Percentiles rank a stretch among this genome's conserved stretches.
phyloP scores from a whole-genome alignment of 768 basidiomycete genomes.

The Boletus speciosus region DNA sequence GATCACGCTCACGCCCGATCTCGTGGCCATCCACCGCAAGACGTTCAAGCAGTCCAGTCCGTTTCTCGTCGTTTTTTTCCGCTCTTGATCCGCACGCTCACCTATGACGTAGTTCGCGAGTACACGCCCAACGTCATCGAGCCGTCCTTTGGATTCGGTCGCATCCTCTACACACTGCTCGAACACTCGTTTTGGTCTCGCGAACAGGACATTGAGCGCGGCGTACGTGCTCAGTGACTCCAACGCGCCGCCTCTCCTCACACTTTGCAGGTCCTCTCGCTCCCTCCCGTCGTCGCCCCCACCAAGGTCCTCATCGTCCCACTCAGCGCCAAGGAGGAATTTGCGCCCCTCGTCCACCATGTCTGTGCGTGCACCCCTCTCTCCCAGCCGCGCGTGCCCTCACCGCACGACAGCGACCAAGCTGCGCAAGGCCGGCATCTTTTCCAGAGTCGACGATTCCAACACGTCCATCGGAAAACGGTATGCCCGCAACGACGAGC shows the following conservation, averaged over 20 bases:
- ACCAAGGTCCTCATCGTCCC: slow-evolving; percentile 98
- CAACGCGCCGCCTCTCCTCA: slow-evolving; percentile 3
- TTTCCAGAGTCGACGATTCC: slow-evolving; percentile 94
- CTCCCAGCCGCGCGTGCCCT: neutral
- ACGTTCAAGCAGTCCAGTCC: slow-evolving; percentile 84
- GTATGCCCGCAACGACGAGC: slow-evolving; percentile 96
- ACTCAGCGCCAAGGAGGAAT: slow-evolving; percentile 79
- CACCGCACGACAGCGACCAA: slow-evolving; percentile 60
- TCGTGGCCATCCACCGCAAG: slow-evolving; percentile 76
- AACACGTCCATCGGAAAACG: slow-evolving; percentile 94
- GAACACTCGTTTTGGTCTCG: slow-evolving; percentile 97
- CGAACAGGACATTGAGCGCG: slow-evolving; percentile 87
- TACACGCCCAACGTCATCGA: slow-evolving; percentile 98
- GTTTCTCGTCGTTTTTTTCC: slow-evolving; percentile 25
- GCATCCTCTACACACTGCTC: slow-evolving; percentile 88
- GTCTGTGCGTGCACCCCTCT: slow-evolving; percentile 65
- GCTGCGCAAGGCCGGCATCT: slow-evolving; percentile 83
- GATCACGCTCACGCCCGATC: slow-evolving; percentile 68
- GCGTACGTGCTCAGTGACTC: slow-evolving; percentile 43
- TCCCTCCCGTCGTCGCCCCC: slow-evolving; percentile 87
- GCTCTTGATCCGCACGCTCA: slow-evolving; percentile 13
- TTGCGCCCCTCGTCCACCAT: slow-evolving; percentile 79
- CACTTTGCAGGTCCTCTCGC: slow-evolving; percentile 70
- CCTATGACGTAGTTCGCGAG: slow-evolving; percentile 70
- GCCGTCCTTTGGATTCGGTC: slow-evolving; percentile 96